phyloP scores from a whole-genome alignment of 1,284 basidiomycete species.

The Ceratobasidium sp. region DNA sequence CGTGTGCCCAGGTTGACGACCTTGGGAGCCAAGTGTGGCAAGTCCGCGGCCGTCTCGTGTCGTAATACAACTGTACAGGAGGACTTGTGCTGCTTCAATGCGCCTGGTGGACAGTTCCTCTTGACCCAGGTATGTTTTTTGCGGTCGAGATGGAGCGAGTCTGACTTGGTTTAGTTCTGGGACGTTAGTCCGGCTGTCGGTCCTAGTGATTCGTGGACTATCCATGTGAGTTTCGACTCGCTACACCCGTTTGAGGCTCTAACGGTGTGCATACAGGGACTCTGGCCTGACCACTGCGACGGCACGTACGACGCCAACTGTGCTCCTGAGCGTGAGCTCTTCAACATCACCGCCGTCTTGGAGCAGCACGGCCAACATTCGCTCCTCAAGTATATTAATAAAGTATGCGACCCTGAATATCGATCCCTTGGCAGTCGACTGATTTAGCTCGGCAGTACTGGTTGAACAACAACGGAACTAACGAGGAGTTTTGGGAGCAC shows the following conservation, averaged over 20 bases:
- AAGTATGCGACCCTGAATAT: neutral
- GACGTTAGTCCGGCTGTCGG: conserved; percentile 39
- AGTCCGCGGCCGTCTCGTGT: conserved; percentile 22
- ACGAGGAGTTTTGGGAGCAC: conserved; percentile 47
- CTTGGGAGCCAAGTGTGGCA: conserved; percentile 14
- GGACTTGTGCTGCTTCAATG: conserved; percentile 37
- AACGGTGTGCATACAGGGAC: conserved; percentile 23
- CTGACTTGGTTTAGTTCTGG: conserved; percentile 30
- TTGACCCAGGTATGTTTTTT: conserved; percentile 26
- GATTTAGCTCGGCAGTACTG: conserved; percentile 42
- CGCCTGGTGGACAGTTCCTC: conserved; percentile 27
- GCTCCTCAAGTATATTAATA: conserved; percentile 46
- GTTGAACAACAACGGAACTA: conserved; percentile 46
- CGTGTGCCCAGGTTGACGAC: neutral
- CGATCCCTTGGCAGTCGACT: neutral
- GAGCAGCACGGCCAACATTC: conserved; percentile 39
- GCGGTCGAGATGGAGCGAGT: neutral
- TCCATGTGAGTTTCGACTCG: conserved; percentile 38
- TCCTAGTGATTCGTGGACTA: conserved; percentile 43
- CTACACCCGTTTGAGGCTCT: neutral
- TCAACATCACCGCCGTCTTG: conserved; percentile 45
- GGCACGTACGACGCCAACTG: conserved; percentile 48
- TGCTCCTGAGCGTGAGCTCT: conserved; percentile 43
- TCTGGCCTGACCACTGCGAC: conserved; percentile 48
- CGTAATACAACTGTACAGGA: conserved; percentile 33